Base-by-base conservation (phyloP, 768 basidiomycete species). In the Hydnomerulius pinastri region DNA sequence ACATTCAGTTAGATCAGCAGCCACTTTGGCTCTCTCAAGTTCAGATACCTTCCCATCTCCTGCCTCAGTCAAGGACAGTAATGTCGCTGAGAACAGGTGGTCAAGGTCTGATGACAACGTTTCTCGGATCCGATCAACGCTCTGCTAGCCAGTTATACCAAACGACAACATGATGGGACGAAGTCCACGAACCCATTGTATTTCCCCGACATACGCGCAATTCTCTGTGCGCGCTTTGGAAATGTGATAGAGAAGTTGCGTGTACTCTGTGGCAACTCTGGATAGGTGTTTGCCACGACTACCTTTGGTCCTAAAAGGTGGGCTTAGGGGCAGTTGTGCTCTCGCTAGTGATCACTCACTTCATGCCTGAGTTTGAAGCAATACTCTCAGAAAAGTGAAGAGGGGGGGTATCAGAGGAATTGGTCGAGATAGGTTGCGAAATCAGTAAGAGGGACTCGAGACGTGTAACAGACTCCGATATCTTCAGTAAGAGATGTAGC, bases 241-340 rank as follows among this genome's bases (percentile, higher is more conserved):
- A 21, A 82, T 80, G 57, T 97, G 90, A 66, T 99, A 99, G 21
- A 93, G 76, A 17, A 98, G 77, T 63, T 98, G 95, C 9, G 82
- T 90, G 64, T 96, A 98, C 69, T 98, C 97, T 8, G 84, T 77
- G 12, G 94, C 92, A 24, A 95, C 89, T 43, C 95, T 82, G 10
- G 80, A 77, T 12, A 96, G 76, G 64, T 92, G 90, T 64, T 92
- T 90, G 27, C 87, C 85, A 38, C 84, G 77, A 63, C 81, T 84
- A 8, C 79, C 80, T 55, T 76, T 81, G 32, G 75, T 69, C 62
- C 86, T 88, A 61, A 20, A 53, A 40, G 24, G 17, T 43, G 55
- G 4, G n/a, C 33, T 57, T 18, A 54, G 43, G 29, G n/a, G 13
- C 33, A 36, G 37, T 1, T 41, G 30, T 13, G 6, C 10, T 32